Evolutionary conservation across 352 stramenopile species (phyloP).

Genomic region (Pythium diclinum): DNA sequence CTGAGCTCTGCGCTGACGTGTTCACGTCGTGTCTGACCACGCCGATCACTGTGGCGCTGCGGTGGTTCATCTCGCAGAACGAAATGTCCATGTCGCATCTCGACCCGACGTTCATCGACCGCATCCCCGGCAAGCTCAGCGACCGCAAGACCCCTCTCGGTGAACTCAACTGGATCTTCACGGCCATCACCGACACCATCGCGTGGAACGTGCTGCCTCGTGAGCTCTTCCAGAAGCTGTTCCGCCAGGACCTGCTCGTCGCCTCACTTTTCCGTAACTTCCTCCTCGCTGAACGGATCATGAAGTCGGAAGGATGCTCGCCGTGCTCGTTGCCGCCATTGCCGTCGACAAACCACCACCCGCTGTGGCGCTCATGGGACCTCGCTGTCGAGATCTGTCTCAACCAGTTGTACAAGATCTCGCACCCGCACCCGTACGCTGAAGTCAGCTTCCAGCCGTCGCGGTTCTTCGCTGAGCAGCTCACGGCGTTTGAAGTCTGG

Average conservation of each 20-base stretch:
- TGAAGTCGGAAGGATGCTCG: constrained; percentile 87
- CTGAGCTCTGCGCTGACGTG: constrained; percentile 97
- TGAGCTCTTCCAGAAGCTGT: constrained; percentile 97
- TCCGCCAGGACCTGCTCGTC: constrained; percentile 98
- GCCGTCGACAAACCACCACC: constrained; percentile 94
- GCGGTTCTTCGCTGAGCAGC: constrained; percentile 98
- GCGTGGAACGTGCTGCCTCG: constrained; percentile 98
- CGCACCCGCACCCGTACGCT: constrained; percentile 59
- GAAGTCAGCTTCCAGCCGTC: constrained; percentile 82
- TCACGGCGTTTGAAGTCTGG: constrained; percentile 99
- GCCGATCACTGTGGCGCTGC: constrained; percentile 97
- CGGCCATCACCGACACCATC: constrained; percentile 99
- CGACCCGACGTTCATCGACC: constrained; percentile 83
- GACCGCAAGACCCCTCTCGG: constrained; percentile 94
- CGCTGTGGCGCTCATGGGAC: constrained; percentile 98
- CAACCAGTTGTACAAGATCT: constrained; percentile 91
- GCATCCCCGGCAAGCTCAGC: constrained; percentile 90
- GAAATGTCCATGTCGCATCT: constrained; percentile 86
- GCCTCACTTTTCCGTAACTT: constrained; percentile 99
- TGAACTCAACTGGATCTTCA: constrained; percentile 99
- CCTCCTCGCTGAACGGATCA: constrained; percentile 96
- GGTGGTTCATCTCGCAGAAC: constrained; percentile 97
- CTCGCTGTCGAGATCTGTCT: constrained; percentile 97
- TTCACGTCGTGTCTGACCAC: constrained; percentile 99
- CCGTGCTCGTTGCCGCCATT: constrained; percentile 93